Percentiles rank a stretch among this genome's conserved stretches.
Conservation (phyloP, 345 rosid genomes). For the Camelina sativa region DNA sequence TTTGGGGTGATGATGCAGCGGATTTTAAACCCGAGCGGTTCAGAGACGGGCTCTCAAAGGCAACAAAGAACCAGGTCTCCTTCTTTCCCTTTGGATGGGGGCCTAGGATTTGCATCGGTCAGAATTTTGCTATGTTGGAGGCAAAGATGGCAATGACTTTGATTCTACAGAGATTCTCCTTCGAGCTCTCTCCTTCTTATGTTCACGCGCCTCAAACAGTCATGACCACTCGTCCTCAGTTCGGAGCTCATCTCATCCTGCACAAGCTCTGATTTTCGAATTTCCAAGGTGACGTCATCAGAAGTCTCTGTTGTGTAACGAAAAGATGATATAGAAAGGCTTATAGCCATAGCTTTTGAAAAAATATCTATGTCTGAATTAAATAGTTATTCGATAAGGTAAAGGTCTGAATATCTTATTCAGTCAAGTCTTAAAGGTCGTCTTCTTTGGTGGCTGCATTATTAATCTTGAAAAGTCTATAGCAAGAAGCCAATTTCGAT, state of each 20-base stretch:
- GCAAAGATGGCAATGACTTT: conserved; percentile 57
- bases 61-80: conserved; percentile 58
- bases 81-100: conserved; percentile 72
- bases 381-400: background rate
- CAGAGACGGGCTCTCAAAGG: conserved; percentile 63
- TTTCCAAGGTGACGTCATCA: background rate
- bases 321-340: background rate
- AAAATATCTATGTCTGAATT: background rate
- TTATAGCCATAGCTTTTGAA: conserved; percentile 9
- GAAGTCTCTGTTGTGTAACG: background rate
- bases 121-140: conserved; percentile 63
- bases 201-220: conserved; percentile 55
- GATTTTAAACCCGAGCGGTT: conserved; percentile 76
- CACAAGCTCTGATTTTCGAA: conserved; percentile 38
- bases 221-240: conserved; percentile 59
- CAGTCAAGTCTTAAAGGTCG: conserved; percentile 21
- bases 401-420: conserved; percentile 1
- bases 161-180: conserved; percentile 44
- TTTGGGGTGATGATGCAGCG: conserved; percentile 69
- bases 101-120: conserved; percentile 68
- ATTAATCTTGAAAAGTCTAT: conserved; percentile 32
- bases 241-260: conserved; percentile 63
- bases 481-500: conserved; percentile 34
- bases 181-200: conserved; percentile 51
- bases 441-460: conserved; percentile 20